Base-by-base conservation (phyloP, 2,329 filamentous ascomycete species). In the Pseudofabraea citricarpa region DNA sequence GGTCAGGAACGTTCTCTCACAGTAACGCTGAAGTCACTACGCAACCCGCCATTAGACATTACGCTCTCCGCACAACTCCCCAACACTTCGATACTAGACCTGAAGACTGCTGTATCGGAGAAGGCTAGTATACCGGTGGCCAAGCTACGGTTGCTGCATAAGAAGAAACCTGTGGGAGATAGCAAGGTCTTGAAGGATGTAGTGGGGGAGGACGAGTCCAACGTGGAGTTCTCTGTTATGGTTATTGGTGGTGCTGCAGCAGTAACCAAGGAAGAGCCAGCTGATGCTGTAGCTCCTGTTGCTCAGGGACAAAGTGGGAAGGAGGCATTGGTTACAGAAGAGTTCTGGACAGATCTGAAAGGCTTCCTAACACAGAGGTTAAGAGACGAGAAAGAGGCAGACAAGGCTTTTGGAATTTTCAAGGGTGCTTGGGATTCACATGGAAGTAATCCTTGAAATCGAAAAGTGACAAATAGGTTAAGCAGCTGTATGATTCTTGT, bases 331-430 rank as follows among this genome's bases (percentile, higher is more conserved):
- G 69, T 78, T 58, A 84, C 79, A 10, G 78, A 84, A 6, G 81
- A 76, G 43, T 98, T 98, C 61, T 98, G 93, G 93, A 68, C 67
- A 7, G 93, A 97, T 68, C 65, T 98, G 50, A 81, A 81, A 59
- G 85, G 78, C 0, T 97, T 91, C 64, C 62, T 98, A 62, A 68
- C 81, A 58, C 86, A 90, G 69, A 78, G 88, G 61, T 67, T 95
- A 56, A 81, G 85, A 64, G 85, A 94, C 60, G 81, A 80, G 57
- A 66, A 65, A 44, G 65, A 73, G 58, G 87, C 85, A 1, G 77
- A 78, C 53, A 77, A 81, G 55, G 63, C 91, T 56, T 75, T 76
- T 26, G 69, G 63, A 5, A 62, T 86, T 18, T 96, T 96, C 60
- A 84, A 77, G 64, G 70, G 69, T 35, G 84, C 83, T 33, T 93